Evolutionary conservation across 106 monocot species (phyloP).

Genomic region (Acorus gramineus): DNA sequence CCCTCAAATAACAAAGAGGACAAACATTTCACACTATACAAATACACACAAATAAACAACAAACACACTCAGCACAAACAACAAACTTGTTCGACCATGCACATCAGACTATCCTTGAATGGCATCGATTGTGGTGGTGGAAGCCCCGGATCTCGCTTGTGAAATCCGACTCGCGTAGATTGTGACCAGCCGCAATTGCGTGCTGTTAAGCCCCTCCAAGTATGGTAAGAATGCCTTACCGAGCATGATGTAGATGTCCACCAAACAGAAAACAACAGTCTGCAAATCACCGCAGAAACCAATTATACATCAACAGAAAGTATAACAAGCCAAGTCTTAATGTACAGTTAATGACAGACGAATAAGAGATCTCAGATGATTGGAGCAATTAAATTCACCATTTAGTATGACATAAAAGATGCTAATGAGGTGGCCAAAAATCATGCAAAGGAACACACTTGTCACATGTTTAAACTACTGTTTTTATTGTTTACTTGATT

Average conservation of each 20-base stretch:
- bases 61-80: not conserved
- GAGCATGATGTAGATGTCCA: slow-evolving; percentile 97
- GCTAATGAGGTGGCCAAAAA: too few relatives aligned
- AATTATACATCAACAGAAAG: too few relatives aligned
- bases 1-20: too few relatives aligned
- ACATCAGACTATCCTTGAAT: slow-evolving; percentile 27
- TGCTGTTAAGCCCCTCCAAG: slow-evolving; percentile 92
- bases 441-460: too few relatives aligned
- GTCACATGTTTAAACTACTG: too few relatives aligned
- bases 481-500: too few relatives aligned
- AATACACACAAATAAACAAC: slow-evolving; percentile 22
- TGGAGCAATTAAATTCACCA: too few relatives aligned
- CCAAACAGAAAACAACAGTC: slow-evolving; percentile 96
- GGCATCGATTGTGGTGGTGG: slow-evolving; percentile 25
- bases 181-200: slow-evolving; percentile 78
- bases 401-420: too few relatives aligned
- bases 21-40: slow-evolving; percentile 14
- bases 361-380: too few relatives aligned
- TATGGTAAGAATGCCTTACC: slow-evolving; percentile 85
- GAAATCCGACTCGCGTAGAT: slow-evolving; percentile 95
- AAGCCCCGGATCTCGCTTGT: slow-evolving; percentile 67
- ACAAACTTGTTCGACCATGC: too few relatives aligned
- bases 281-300: slow-evolving; percentile 13
- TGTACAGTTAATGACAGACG: too few relatives aligned
- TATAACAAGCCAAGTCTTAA: too few relatives aligned